Percentiles rank a stretch among this genome's conserved stretches.
Conservation (phyloP, 2,329 filamentous ascomycete species). For the Metarhizium anisopliae region DNA sequence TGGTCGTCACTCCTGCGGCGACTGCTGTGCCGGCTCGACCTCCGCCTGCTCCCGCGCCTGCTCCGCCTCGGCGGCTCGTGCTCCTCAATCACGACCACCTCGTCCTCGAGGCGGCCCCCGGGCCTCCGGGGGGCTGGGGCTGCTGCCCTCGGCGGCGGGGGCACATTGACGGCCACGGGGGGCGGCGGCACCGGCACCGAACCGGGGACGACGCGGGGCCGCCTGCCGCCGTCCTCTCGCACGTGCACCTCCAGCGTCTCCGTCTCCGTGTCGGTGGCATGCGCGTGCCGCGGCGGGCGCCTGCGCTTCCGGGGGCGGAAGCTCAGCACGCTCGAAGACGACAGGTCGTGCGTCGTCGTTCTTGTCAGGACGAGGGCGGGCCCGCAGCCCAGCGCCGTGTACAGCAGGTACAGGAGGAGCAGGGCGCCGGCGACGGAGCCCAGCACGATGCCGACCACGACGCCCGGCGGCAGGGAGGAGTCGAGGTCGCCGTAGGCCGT, state of each 20-base stretch:
- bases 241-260: no score
- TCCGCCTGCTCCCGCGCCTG: slow-evolving; percentile 10
- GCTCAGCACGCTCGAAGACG: slow-evolving; percentile 9
- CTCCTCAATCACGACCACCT: slow-evolving; percentile 29
- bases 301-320: slow-evolving; percentile 2
- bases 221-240: no score
- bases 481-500: slow-evolving; percentile 23
- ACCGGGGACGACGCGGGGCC: no score
- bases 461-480: slow-evolving; percentile 33
- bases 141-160: slow-evolving; percentile 11
- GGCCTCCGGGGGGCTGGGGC: no score
- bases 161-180: not conserved
- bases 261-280: no score
- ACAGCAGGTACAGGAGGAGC: slow-evolving; percentile 42
- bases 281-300: slow-evolving; percentile 18
- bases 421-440: slow-evolving; percentile 41
- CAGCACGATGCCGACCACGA: slow-evolving; percentile 34
- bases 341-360: not conserved
- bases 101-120: slow-evolving; percentile 19
- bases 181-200: slow-evolving; percentile 12
- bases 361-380: slow-evolving; percentile 17
- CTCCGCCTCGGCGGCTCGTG: slow-evolving; percentile 16
- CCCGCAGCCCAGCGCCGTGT: slow-evolving; percentile 36
- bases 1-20: slow-evolving; percentile 6
- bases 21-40: slow-evolving; percentile 4